Evolutionary conservation across 2,329 filamentous ascomycete genomes (phyloP), one percentile per base, ranked within the genome.

Genomic region (Metarhizium guizhouense): DNA sequence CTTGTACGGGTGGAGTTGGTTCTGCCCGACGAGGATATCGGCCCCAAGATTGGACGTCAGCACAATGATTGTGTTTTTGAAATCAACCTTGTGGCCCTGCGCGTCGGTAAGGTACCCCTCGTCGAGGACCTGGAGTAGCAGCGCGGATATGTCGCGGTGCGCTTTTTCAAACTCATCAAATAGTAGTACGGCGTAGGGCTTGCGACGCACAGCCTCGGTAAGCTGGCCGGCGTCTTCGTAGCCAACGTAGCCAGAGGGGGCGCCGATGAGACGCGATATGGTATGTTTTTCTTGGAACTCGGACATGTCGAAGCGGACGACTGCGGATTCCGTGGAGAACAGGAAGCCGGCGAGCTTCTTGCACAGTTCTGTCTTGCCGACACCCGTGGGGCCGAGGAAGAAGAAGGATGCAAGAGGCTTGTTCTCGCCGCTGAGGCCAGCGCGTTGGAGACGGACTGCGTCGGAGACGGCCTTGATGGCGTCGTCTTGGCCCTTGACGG

Each of bases 151-250:
- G 64, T 99, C 94, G 54, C 90, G 86, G 68, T 97, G 94, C 0
- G 93, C 94, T 69, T 99, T 97, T 68, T 99, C 94, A 63, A 96
- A 97, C 68, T 97, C 94, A 68, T 99, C 94, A 63, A 99, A 95
- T 2, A 99, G 79, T 0, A 99, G 79, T 0, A 99, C 90, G 0
- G 93, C 92, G 63, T 97, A 97, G 0, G 94, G 94, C 70, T 97
- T 97, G 57, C 94, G 83, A 56, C 94, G 84, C 3, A 99, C 91
- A 4, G 93, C 92, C 73, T 99, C 94, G 1, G 94, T 97, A 11
- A 99, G 80, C 71, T 97, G 94, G 0, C 94, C 94, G 4, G 93
- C 92, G 66, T 97, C 94, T 50, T 99, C 94, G 67, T 97, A 97
- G 10, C 94, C 94, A 30, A 97, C 88, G 66, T 97, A 97, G 25